Conservation (phyloP, 176 grass and related monocot genomes). For the Coix lacrymajobi region DNA sequence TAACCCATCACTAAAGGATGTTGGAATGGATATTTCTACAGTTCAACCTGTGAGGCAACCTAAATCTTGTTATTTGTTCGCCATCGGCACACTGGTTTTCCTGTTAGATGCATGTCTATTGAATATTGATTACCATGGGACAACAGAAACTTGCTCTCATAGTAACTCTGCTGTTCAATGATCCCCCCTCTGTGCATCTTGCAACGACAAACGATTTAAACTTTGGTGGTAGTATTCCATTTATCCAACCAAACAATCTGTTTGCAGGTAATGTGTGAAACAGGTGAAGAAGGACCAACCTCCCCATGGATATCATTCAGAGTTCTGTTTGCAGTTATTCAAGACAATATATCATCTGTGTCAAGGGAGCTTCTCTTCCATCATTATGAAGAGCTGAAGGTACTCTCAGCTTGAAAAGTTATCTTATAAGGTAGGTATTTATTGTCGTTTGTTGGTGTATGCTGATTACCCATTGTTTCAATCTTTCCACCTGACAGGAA, state of each 20-base stretch:
- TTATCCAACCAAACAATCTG: conserved; percentile 23
- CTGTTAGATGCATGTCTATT: not conserved
- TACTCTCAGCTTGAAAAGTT: conserved; percentile 12
- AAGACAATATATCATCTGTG: conserved; percentile 49
- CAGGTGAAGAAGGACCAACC: conserved; percentile 41
- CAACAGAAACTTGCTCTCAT: conserved; percentile 9
- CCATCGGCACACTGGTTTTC: not conserved
- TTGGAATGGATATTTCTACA: conserved; percentile 41
- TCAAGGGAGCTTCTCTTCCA: conserved; percentile 64
- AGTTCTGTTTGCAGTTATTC: conserved; percentile 55
- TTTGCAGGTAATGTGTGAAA: conserved; percentile 38
- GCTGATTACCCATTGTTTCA: conserved; percentile 18
- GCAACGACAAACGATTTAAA: not conserved
- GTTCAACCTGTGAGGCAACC: conserved; percentile 53
- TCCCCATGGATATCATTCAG: conserved; percentile 73
- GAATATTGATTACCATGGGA: not conserved
- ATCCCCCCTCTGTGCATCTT: conserved; percentile 12
- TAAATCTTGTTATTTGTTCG: conserved; percentile 4
- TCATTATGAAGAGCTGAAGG: conserved; percentile 78
- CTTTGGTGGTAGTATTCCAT: conserved; percentile 17
- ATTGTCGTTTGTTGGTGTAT: not conserved
- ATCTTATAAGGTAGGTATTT: not conserved
- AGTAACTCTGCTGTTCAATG: not conserved
- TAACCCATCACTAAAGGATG: conserved; percentile 42
- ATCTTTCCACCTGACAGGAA: conserved; percentile 32